phyloP scores from a whole-genome alignment of 2,329 filamentous ascomycete species.

The Fusarium sp. region DNA sequence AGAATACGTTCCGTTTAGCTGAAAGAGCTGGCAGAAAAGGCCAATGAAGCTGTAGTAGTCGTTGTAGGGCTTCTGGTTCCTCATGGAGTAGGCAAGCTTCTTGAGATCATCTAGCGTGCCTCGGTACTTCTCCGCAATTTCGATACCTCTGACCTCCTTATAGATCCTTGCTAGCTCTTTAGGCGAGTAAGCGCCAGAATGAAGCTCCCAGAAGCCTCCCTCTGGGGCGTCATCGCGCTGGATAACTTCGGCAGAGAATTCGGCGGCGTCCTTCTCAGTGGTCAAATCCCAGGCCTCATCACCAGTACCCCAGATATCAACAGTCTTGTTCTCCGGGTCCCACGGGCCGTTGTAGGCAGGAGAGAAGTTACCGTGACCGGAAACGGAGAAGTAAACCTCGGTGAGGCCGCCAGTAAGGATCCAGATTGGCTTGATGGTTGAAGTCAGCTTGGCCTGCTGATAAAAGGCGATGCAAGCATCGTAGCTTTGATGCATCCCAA shows the following conservation, averaged over 20 bases:
- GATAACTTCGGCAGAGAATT: background rate
- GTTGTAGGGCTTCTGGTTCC: background rate
- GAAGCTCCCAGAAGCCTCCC: background rate
- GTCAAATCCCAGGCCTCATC: background rate
- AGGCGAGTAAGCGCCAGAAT: background rate
- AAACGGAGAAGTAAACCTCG: background rate
- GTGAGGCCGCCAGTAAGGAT: background rate
- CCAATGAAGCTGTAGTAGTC: background rate
- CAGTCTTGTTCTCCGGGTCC: background rate
- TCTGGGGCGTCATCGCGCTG: background rate
- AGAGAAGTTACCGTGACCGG: background rate
- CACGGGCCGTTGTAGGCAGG: background rate
- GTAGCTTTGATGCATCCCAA: background rate
- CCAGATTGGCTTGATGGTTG: background rate
- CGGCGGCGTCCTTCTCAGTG: background rate
- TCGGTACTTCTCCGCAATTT: background rate
- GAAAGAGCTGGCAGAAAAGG: background rate
- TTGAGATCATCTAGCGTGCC: background rate
- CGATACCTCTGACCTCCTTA: background rate
- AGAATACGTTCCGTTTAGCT: background rate
- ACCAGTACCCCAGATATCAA: background rate
- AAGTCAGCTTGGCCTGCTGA: background rate
- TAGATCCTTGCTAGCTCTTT: background rate
- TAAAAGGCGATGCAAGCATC: background rate
- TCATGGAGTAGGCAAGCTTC: background rate